phyloP scores from a whole-genome alignment of 2,329 filamentous ascomycete species.

The Amphichorda felina region DNA sequence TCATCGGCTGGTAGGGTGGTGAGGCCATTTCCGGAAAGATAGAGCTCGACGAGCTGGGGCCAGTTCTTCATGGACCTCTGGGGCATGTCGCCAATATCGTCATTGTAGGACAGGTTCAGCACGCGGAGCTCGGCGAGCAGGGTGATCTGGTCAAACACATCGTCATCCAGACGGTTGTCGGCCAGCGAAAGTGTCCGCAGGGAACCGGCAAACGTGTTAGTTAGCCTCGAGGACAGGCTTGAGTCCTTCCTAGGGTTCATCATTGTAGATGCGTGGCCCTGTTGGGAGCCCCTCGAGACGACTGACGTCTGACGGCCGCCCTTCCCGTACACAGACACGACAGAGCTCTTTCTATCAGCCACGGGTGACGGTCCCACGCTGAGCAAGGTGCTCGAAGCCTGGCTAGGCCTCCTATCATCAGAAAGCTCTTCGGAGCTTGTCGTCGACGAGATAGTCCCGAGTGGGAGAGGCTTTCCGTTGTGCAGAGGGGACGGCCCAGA shows the following conservation, averaged over 20 bases:
- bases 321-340: conserved; percentile 69
- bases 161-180: conserved; percentile 88
- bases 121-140: conserved; percentile 74
- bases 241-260: conserved; percentile 75
- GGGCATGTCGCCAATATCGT: conserved; percentile 77
- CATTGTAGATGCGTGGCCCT: conserved; percentile 26
- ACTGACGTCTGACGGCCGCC: conserved; percentile 78
- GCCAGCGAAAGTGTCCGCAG: conserved; percentile 77
- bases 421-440: conserved; percentile 69
- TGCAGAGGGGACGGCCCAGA: conserved; percentile 18
- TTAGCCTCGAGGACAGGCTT: conserved; percentile 64
- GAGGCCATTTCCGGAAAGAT: conserved; percentile 89
- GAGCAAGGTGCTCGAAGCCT: conserved; percentile 64
- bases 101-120: conserved; percentile 90
- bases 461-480: conserved; percentile 27
- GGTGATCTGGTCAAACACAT: conserved; percentile 86
- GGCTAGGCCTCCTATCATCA: conserved; percentile 67
- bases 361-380: conserved; percentile 66
- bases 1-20: conserved; percentile 89
- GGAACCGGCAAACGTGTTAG: conserved; percentile 80
- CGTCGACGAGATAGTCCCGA: conserved; percentile 38
- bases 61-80: conserved; percentile 79
- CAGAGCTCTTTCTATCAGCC: conserved; percentile 65
- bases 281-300: conserved; percentile 49
- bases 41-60: conserved; percentile 83